Evolutionary conservation across 352 stramenopile genomes (phyloP), one percentile per base, ranked within the genome.

Genomic region (Phytophthora tubulina): DNA sequence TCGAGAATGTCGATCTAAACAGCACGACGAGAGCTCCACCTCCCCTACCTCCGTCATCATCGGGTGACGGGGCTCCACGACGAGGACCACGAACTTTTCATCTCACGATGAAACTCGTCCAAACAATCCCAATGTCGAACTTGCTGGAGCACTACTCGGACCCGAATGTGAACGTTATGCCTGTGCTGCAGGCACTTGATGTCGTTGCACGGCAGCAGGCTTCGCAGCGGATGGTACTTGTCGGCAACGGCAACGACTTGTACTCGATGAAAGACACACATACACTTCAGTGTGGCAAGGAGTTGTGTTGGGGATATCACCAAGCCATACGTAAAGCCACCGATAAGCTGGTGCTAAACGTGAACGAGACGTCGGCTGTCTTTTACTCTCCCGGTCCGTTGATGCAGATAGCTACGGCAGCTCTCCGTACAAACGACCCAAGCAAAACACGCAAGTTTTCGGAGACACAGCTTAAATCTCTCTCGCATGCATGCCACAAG

Each of bases 301-400:
- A 89, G 45, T 46, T 91, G 1, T 86, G 75, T 54, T 91, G 79
- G 75, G 82, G 85, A 0, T 92, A 90, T 55, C 82, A 91, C 33
- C 85, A 91, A 72, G 79, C 72, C 0, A 80, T 92, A 17, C 80
- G 77, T 13, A 48, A 81, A 6, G 79, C 67, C 0, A 68, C 88
- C 27, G 32, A 58, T 3, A 82, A 83, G 48, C 42, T 91, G 17
- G 48, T 89, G 30, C 63, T 92, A 41, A 92, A 91, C 39, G 75
- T 91, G 15, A 82, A 91, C 39, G 77, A 84, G 63, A 81, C 82
- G 0, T 73, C 81, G 2, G 88, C 79, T 0, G 78, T 85, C 11
- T 92, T 91, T 41, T 89, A 90, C 41, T 62, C 72, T 0, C 73
- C 72, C 3, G 76, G 73, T 6, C 46, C 65, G 4, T 64, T 90